Percentiles rank a stretch among this genome's conserved stretches.
Conservation (phyloP, 148 eudicot genomes). For the Rhododendron williamsianum region DNA sequence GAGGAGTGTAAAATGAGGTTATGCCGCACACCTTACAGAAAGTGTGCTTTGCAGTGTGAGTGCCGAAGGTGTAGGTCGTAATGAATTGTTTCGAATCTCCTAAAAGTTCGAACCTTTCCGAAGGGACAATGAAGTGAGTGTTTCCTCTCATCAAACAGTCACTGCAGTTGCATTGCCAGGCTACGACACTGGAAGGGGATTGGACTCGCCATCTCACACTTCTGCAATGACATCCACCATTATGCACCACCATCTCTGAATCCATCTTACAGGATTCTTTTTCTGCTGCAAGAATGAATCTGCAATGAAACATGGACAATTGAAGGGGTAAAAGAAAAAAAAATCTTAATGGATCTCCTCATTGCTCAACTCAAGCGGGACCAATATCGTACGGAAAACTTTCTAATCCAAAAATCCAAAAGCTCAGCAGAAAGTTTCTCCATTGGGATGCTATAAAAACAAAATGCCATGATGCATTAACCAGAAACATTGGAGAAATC, state of each 20-base stretch:
- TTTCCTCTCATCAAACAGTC: constrained; percentile 82
- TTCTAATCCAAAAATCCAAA: background rate
- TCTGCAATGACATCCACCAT: constrained; percentile 85
- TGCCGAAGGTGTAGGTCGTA: constrained; percentile 75
- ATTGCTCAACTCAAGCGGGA: background rate
- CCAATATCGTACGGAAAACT: background rate
- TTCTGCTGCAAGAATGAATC: background rate
- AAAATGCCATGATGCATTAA: background rate
- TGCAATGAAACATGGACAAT: background rate
- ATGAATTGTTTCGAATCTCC: constrained; percentile 56
- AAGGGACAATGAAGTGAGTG: constrained; percentile 67
- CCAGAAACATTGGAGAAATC: background rate
- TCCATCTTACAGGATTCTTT: constrained; percentile 19
- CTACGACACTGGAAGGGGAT: constrained; percentile 47
- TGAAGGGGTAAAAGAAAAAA: background rate
- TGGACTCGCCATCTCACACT: constrained; percentile 55
- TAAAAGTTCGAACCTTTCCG: constrained; percentile 41
- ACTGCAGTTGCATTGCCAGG: constrained; percentile 83
- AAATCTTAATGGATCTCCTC: background rate
- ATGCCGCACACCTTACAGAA: constrained; percentile 83
- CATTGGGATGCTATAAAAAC: background rate
- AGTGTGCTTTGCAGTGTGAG: constrained; percentile 78
- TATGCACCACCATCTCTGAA: constrained; percentile 41
- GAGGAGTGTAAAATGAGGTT: constrained; percentile 79
- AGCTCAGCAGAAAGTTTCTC: background rate